These are phyloP conservation scores for Groenewaldozyma tartarivorans DNA, from an alignment of 805 yeast species.

Conservation along the genomic window DNA sequence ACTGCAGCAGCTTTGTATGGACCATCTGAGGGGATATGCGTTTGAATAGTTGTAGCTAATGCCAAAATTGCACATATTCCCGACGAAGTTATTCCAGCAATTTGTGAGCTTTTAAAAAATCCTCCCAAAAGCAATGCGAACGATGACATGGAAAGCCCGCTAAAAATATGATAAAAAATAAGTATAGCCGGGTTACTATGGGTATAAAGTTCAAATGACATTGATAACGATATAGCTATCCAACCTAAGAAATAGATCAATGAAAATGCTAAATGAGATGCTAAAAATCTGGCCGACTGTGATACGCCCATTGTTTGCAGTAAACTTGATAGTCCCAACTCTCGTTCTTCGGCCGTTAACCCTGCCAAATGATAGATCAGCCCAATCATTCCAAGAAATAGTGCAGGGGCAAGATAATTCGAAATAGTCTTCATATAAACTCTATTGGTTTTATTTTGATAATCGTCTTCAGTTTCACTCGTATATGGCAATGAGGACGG, in stretches of 20 bases:
- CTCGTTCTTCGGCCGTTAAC: conserved; percentile 26
- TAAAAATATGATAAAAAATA: conserved; percentile 24
- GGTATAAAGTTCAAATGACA: conserved; percentile 19
- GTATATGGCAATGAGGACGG: conserved; percentile 27
- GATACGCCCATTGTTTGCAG: conserved; percentile 26
- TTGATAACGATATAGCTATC: conserved; percentile 23
- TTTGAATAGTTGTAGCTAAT: conserved; percentile 24
- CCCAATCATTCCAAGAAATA: conserved; percentile 28
- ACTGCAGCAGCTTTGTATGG: conserved; percentile 20
- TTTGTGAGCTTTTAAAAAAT: conserved; percentile 24
- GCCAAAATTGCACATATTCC: conserved; percentile 26
- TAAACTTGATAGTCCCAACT: conserved; percentile 23
- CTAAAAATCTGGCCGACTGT: conserved; percentile 19
- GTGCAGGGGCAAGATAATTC: conserved; percentile 27
- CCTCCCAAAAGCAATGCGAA: conserved; percentile 24
- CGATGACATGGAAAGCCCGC: conserved; percentile 26
- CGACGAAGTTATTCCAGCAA: conserved; percentile 27
- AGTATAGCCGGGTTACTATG: conserved; percentile 19
- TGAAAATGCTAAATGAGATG: conserved; percentile 24
- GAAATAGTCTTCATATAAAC: conserved; percentile 21
- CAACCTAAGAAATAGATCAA: conserved; percentile 26
- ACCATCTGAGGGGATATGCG: conserved; percentile 17
- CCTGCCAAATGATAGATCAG: conserved; percentile 29
- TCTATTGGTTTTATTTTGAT: conserved; percentile 19
- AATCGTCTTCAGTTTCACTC: conserved; percentile 18